These are phyloP conservation scores for Daedaleopsis sinensis DNA, from an alignment of 768 basidiomycete species.

Conservation along the genomic window DNA sequence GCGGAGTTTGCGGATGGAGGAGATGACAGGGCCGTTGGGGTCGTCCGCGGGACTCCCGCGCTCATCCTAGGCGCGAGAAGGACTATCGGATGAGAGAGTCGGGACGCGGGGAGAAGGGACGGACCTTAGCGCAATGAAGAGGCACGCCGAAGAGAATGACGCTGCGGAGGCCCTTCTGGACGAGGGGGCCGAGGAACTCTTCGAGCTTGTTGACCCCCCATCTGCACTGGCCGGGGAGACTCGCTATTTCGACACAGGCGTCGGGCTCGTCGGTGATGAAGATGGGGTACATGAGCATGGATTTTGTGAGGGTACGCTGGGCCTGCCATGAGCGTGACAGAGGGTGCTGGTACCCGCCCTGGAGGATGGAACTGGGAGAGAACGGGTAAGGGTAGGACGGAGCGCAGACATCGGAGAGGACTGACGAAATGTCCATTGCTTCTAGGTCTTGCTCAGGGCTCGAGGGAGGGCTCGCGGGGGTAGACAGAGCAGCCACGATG, in stretches of 20 bases:
- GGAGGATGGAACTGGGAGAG: slow-evolving; percentile 66
- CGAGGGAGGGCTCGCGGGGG: neutral
- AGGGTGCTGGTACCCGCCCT: slow-evolving; percentile 94
- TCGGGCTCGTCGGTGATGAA: slow-evolving; percentile 96
- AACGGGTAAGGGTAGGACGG: neutral
- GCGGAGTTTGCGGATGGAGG: slow-evolving; percentile 81
- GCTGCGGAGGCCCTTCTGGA: slow-evolving; percentile 86
- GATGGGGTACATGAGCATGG: slow-evolving; percentile 99
- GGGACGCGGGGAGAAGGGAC: neutral
- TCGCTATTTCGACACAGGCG: slow-evolving; percentile 73
- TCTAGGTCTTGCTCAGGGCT: neutral
- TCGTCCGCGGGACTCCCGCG: slow-evolving; percentile 91
- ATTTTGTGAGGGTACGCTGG: slow-evolving; percentile 76
- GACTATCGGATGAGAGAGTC: too few relatives aligned
- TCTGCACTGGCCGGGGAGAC: slow-evolving; percentile 83
- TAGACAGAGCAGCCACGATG: neutral
- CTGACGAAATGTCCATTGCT: slow-evolving; percentile 23
- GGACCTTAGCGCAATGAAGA: slow-evolving; percentile 74
- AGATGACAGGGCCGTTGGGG: slow-evolving; percentile 87
- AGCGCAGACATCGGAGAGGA: neutral
- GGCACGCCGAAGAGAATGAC: slow-evolving; percentile 97
- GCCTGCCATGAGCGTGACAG: slow-evolving; percentile 88
- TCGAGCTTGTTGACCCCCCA: slow-evolving; percentile 98
- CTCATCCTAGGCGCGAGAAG: slow-evolving; percentile 57
- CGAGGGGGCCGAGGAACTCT: slow-evolving; percentile 82